Conservation (phyloP, 306 rosid species). For the Dicorynia guianensis region DNA sequence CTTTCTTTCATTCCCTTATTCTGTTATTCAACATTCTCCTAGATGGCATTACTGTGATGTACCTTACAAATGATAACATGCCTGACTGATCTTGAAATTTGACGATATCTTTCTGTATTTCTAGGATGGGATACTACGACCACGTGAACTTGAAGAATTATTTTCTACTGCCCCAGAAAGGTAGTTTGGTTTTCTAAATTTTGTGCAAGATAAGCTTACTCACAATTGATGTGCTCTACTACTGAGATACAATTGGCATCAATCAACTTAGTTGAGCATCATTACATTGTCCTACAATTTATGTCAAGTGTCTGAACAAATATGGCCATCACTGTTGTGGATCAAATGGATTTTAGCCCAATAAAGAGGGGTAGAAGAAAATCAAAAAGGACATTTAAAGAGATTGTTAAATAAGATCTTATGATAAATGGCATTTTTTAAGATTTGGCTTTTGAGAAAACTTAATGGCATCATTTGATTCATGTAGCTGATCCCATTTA, state of each 20-base stretch:
- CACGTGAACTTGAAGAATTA: slow-evolving; percentile 88
- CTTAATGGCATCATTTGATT: no score
- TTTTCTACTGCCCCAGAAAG: slow-evolving; percentile 98
- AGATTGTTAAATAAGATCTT: no score
- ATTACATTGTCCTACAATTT: neutral
- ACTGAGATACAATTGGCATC: neutral
- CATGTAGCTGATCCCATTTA: no score
- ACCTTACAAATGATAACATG: neutral
- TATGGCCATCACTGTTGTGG: no score
- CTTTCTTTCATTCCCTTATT: slow-evolving; percentile 11
- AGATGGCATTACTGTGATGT: neutral
- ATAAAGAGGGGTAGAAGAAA: no score
- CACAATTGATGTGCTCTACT: slow-evolving; percentile 3
- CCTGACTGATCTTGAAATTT: slow-evolving; percentile 28
- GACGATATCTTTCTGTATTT: slow-evolving; percentile 30
- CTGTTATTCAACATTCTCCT: slow-evolving; percentile 29
- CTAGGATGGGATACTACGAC: slow-evolving; percentile 84
- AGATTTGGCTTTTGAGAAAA: no score
- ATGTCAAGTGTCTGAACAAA: no score
- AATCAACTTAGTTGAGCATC: neutral
- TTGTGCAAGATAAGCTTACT: neutral
- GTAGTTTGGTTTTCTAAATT: slow-evolving; percentile 48
- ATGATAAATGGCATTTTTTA: no score
- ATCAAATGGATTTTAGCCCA: no score
- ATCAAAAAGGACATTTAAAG: no score